Evolutionary conservation across 768 basidiomycete genomes (phyloP).

Genomic region (Coprinopsis strossmayeri): DNA sequence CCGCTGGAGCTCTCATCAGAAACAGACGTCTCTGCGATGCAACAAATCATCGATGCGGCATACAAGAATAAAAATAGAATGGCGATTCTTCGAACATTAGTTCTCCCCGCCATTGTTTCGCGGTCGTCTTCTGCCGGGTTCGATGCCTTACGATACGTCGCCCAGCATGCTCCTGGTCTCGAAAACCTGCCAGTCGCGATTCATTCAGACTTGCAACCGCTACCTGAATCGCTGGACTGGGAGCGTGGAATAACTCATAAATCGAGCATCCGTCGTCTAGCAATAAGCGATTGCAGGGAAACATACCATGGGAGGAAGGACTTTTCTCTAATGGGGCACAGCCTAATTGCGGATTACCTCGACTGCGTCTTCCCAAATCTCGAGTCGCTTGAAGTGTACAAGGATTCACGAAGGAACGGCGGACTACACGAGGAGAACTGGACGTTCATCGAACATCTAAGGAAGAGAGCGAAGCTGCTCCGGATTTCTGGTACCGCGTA

Average conservation of each 20-base stretch:
- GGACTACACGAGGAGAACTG: not conserved
- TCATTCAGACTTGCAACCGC: not conserved
- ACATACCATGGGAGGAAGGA: not conserved
- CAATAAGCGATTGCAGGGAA: not conserved
- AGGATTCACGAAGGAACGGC: not conserved
- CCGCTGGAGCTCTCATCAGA: not conserved
- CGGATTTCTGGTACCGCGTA: not conserved
- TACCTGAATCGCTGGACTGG: too few relatives aligned
- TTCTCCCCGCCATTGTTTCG: not conserved
- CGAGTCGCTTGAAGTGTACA: not conserved
- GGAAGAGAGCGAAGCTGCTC: not conserved
- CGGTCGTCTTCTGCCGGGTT: not conserved
- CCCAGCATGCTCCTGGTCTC: not conserved
- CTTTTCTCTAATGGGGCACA: not conserved
- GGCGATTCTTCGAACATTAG: not conserved
- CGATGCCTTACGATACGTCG: not conserved
- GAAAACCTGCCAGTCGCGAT: not conserved
- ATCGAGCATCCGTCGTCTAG: not conserved
- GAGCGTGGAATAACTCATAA: too few relatives aligned
- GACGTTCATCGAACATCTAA: slow-evolving; percentile 1
- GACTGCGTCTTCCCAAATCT: not conserved
- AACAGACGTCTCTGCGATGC: not conserved
- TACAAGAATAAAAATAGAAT: not conserved
- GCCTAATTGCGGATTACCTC: not conserved
- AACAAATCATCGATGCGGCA: not conserved